phyloP scores from a whole-genome alignment of 1,139 yeast genomes.

The Trichomonascaceae sp. region DNA sequence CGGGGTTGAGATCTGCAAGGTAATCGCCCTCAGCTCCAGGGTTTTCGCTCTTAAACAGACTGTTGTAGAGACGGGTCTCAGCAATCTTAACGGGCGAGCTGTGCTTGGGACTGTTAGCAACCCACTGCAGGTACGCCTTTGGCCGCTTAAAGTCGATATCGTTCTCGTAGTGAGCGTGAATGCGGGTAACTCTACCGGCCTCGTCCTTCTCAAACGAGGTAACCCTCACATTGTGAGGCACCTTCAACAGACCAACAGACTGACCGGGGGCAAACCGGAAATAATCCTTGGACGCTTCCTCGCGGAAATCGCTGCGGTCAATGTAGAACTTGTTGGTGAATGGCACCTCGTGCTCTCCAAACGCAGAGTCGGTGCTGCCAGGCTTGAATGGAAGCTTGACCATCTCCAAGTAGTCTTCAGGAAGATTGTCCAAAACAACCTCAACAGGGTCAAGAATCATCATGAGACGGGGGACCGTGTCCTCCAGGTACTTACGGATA shows the following conservation, averaged over 20 bases:
- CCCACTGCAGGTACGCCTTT: constrained; percentile 95
- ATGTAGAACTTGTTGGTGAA: constrained; percentile 70
- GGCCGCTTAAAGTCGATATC: constrained; percentile 57
- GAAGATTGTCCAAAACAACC: constrained; percentile 69
- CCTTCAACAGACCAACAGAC: constrained; percentile 91
- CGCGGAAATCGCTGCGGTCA: constrained; percentile 78
- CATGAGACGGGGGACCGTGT: constrained; percentile 90
- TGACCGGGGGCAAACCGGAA: constrained; percentile 91
- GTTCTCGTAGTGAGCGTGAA: constrained; percentile 72
- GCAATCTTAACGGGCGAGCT: constrained; percentile 48
- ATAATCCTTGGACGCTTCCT: constrained; percentile 45
- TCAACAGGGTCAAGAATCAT: constrained; percentile 80
- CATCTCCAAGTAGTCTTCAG: constrained; percentile 56
- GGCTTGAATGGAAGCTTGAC: constrained; percentile 84
- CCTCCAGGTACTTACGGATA: constrained; percentile 76
- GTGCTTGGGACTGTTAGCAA: constrained; percentile 53
- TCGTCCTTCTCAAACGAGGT: constrained; percentile 49
- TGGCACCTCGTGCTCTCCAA: constrained; percentile 66
- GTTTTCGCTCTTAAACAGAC: constrained; percentile 80
- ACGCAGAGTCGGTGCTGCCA: constrained; percentile 40
- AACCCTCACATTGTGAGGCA: constrained; percentile 72
- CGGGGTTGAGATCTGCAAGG: constrained; percentile 67
- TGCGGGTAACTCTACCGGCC: constrained; percentile 49
- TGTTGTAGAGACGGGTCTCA: constrained; percentile 82
- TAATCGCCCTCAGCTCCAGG: constrained; percentile 79